Evolutionary conservation across 805 yeast genomes (phyloP), one percentile per base, ranked within the genome.

Genomic region (Lipomyces kockii): DNA sequence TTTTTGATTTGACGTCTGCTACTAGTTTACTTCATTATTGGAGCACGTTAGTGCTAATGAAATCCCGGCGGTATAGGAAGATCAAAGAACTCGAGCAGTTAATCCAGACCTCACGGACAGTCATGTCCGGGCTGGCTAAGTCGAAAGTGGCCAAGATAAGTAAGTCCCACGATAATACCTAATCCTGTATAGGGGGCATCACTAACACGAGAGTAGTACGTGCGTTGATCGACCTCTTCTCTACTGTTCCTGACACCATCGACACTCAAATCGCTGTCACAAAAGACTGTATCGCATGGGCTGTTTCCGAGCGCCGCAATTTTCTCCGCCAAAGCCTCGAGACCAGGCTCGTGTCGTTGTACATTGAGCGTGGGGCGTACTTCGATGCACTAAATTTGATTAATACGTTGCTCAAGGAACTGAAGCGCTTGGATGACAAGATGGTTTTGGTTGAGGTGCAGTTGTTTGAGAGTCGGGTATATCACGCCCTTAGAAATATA

Each of bases 361-460:
- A 89, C 74, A 90, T 88, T 76, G 84, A 86, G 67, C 88, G 88
- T 76, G 83, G 83, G 65, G 80, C 82, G 27, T 90, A 86, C 79
- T 86, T 86, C 70, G 90, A 87, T 58, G 88, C 97, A 3, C 81
- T 95, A 59, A 82, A 85, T 60, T 85, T 92, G 69, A 90, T 93
- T 70, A 86, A 87, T 69, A 83, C 83, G 17, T 83, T 95, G 73
- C 83, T 94, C 72, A 83, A 84, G 71, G 98, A 95, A 78, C 91
- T 94, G 78, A 95, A 94, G 80, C 90, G 91, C 76, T 83, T 95
- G 72, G 99, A 95, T 78, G 99, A 95, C 80, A 95, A 95, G 79
- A 89, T 95, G 62, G 91, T 97, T 39, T 85, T 95, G 63, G 97
- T 95, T 14, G 99, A 95, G 78, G 97, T 95, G 49, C 98, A 95